Conservation (phyloP, 495 filamentous ascomycete species). For the Penicillium salamii region DNA sequence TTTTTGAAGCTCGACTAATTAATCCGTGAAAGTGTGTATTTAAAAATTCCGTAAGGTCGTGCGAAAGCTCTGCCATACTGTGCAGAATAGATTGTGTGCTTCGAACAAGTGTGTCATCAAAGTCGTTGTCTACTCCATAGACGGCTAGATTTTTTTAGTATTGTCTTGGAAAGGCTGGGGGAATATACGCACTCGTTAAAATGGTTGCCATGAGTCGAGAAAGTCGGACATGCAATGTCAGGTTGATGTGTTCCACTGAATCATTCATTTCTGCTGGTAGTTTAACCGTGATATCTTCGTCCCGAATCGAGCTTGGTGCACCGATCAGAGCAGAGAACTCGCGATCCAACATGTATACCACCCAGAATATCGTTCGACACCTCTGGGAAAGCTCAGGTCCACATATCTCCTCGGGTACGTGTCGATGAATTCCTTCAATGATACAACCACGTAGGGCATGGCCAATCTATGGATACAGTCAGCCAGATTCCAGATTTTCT, state of each 20-base stretch:
- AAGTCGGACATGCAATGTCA: slow-evolving; percentile 31
- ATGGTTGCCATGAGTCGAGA: slow-evolving; percentile 29
- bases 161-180: not conserved
- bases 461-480: slow-evolving; percentile 22
- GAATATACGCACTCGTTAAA: slow-evolving; percentile 19
- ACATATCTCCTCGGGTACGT: slow-evolving; percentile 27
- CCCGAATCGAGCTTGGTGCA: slow-evolving; percentile 33
- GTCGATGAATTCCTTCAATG: slow-evolving; percentile 35
- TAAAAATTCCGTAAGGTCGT: slow-evolving; percentile 25
- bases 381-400: slow-evolving; percentile 25
- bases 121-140: slow-evolving; percentile 26
- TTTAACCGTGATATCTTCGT: slow-evolving; percentile 38
- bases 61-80: slow-evolving; percentile 25
- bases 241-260: slow-evolving; percentile 25
- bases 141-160: slow-evolving; percentile 17
- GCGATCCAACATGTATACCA: slow-evolving; percentile 38
- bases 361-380: slow-evolving; percentile 37
- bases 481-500: slow-evolving; percentile 1
- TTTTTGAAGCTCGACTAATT: slow-evolving; percentile 28
- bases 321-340: slow-evolving; percentile 37
- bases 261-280: slow-evolving; percentile 26
- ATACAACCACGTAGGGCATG: slow-evolving; percentile 37
- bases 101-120: slow-evolving; percentile 23
- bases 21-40: slow-evolving; percentile 28
- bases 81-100: slow-evolving; percentile 30